phyloP scores from a whole-genome alignment of 768 basidiomycete genomes.

The Asterophora parasitica region DNA sequence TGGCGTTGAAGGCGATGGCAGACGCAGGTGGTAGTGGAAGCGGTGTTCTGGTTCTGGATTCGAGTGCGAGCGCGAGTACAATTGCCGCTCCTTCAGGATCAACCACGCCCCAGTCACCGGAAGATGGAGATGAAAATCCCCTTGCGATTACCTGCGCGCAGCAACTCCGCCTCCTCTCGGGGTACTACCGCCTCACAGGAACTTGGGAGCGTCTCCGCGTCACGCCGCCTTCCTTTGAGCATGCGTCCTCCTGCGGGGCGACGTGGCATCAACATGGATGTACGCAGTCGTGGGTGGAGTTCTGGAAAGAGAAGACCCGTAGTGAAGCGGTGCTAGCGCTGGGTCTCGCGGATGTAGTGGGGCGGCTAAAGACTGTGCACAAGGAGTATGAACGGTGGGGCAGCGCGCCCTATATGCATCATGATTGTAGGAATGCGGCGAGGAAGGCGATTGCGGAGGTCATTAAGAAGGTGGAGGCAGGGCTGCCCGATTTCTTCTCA shows the following conservation, averaged over 20 bases:
- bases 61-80: not conserved
- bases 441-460: slow-evolving; percentile 51
- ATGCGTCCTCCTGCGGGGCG: slow-evolving; percentile 56
- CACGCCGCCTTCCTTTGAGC: slow-evolving; percentile 57
- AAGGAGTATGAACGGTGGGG: slow-evolving; percentile 72
- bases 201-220: slow-evolving; percentile 63
- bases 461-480: slow-evolving; percentile 53
- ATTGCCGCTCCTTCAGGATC: no score
- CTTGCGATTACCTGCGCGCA: slow-evolving; percentile 54
- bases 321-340: slow-evolving; percentile 55
- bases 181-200: slow-evolving; percentile 62
- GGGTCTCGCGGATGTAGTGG: slow-evolving; percentile 63
- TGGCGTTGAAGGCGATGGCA: slow-evolving; percentile 17
- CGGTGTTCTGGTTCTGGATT: no score
- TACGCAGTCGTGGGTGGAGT: slow-evolving; percentile 69
- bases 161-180: slow-evolving; percentile 60
- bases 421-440: slow-evolving; percentile 61
- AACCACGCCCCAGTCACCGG: no score
- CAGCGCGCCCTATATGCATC: slow-evolving; percentile 74
- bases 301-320: slow-evolving; percentile 74
- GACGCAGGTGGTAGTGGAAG: slow-evolving; percentile 7
- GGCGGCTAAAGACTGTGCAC: slow-evolving; percentile 54
- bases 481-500: slow-evolving; percentile 59
- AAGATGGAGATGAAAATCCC: slow-evolving; percentile 37
- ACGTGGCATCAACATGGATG: slow-evolving; percentile 74